phyloP scores from a whole-genome alignment of 1,284 basidiomycete genomes.

The Tilletia setariae region DNA sequence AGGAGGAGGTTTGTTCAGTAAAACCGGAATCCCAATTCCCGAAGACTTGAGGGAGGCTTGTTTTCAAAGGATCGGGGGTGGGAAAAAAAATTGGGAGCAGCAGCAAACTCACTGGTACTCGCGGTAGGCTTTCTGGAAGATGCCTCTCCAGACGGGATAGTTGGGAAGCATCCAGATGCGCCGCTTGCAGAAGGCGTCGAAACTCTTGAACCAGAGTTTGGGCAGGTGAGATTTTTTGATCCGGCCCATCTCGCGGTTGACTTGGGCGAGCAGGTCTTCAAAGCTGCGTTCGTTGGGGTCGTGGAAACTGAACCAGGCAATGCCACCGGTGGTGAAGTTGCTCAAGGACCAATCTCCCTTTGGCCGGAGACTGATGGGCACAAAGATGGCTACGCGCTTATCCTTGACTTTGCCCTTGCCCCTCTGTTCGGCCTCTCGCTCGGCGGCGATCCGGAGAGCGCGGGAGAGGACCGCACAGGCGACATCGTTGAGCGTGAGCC shows the following conservation, averaged over 20 bases:
- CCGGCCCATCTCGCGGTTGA: constrained; percentile 49
- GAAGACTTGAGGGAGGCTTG: too few relatives aligned
- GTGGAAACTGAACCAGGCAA: constrained; percentile 49
- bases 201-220: constrained; percentile 42
- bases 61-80: too few relatives aligned
- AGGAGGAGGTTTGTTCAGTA: too few relatives aligned
- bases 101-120: constrained; percentile 39
- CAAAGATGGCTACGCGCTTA: constrained; percentile 51
- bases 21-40: too few relatives aligned
- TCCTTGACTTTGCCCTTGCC: constrained; percentile 36
- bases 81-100: too few relatives aligned
- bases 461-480: constrained; percentile 48
- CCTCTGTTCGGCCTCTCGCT: constrained; percentile 27
- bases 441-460: constrained; percentile 48
- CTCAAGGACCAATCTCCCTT: constrained; percentile 48
- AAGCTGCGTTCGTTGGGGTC: constrained; percentile 35
- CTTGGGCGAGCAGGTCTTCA: constrained; percentile 38
- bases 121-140: constrained; percentile 49
- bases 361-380: constrained; percentile 49
- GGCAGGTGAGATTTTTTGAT: constrained; percentile 49
- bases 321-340: constrained; percentile 49
- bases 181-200: constrained; percentile 34
- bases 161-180: constrained; percentile 46
- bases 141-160: constrained; percentile 36
- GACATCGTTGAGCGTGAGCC: constrained; percentile 51